Conservation (phyloP, 73 alveolate genomes). For the Paramecium caudatum region DNA sequence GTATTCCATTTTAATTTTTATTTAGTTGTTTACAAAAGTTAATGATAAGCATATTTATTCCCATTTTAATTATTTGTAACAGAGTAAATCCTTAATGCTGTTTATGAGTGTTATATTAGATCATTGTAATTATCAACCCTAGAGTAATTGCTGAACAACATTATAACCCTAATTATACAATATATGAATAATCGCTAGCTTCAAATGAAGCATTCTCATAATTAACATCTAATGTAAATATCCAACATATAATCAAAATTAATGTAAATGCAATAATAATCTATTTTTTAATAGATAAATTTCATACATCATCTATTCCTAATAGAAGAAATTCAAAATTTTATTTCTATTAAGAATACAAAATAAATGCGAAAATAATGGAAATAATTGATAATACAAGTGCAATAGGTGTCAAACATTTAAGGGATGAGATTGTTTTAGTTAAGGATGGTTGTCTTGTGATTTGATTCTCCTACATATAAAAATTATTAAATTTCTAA, state of each 20-base stretch:
- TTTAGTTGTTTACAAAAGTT: neutral
- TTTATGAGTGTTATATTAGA: neutral
- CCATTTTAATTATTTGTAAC: neutral
- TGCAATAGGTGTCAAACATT: neutral
- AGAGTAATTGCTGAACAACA: neutral
- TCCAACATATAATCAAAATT: too few relatives aligned
- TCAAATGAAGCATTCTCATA: too few relatives aligned
- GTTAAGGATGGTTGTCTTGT: too few relatives aligned
- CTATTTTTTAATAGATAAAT: neutral
- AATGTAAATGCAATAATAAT: too few relatives aligned
- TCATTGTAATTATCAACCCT: neutral
- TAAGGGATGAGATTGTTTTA: neutral
- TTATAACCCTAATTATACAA: neutral
- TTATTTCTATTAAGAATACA: neutral
- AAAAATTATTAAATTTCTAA: too few relatives aligned
- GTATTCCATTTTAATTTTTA: slow-evolving; percentile 30
- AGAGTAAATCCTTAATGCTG: neutral
- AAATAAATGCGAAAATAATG: neutral
- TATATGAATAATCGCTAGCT: neutral
- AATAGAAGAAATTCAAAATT: slow-evolving; percentile 43
- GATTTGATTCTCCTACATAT: too few relatives aligned
- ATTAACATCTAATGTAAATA: too few relatives aligned
- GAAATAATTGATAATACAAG: slow-evolving; percentile 1
- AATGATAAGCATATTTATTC: neutral
- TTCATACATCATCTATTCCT: slow-evolving; percentile 18